Base-by-base conservation (phyloP, 345 rosid genomes). In the Combretum micranthum region DNA sequence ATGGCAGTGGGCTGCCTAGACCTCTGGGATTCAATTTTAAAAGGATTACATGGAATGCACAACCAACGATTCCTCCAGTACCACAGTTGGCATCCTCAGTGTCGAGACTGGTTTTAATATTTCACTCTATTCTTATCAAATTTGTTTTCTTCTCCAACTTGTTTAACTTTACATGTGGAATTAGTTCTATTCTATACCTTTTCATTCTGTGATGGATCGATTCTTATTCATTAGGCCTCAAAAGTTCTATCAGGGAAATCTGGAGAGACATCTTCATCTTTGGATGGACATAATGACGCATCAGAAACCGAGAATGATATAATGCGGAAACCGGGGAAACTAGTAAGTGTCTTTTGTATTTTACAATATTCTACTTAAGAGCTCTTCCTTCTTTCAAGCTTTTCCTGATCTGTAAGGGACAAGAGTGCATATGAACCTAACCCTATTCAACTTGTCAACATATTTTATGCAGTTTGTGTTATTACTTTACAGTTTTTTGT, bases 41-140 rank as follows among this genome's bases (percentile, higher is more conserved):
- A 61, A 81, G 53, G 70, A 75, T 78, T 60, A 83, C 70, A 50
- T 84, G 89, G 96, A 72, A 77, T 25, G 77, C 82, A 1, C 66
- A 66, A 59, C 86, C 85, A 47, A 86, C 68, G 56, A 72, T 76
- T 46, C 69, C 71, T 48, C 63, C 72, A 13, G 61, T 73, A 60
- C 82, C 83, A 15, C 87, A 77, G 67, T 65, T 79, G 67, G 77
- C 84, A 59, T 77, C 88, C 55, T 73, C 96, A 60, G 84, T 88
- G 71, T 80, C 93, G 63, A 84, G 76, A 60, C 75, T 83, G 95
- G 96, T 92, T 75, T 70, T 72, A 77, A 54, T 74, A 21, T 67
- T 69, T 48, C 47, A 50, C 52, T 61, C 55, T 53, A 14, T n/a
- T 52, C 53, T 51, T 55, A 14, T 51, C 9, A 26, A 26, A 71